These are phyloP conservation scores for Cytospora mali DNA, from an alignment of 2,329 filamentous ascomycete species.

Conservation along the genomic window DNA sequence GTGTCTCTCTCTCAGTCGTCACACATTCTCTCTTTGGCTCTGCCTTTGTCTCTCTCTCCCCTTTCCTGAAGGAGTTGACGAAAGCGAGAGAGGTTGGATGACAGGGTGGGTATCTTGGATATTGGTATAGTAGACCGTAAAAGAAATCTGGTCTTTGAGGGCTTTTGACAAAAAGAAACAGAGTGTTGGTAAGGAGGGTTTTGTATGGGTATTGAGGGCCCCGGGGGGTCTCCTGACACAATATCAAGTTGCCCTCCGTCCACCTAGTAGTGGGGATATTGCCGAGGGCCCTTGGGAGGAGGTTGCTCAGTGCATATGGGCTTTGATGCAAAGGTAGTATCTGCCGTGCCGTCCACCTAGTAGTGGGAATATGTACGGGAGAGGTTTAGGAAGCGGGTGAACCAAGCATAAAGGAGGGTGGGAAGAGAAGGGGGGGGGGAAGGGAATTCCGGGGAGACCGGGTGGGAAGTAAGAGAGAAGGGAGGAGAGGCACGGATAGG, in stretches of 20 bases:
- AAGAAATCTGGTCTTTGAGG: too few species aligned
- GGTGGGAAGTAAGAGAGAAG: not conserved
- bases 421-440: slow-evolving; percentile 6
- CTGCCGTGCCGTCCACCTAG: slow-evolving; percentile 17
- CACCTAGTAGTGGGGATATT: slow-evolving; percentile 28
- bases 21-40: too few species aligned
- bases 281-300: not conserved
- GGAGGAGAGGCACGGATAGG: not conserved
- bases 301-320: not conserved
- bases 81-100: too few species aligned
- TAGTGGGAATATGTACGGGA: slow-evolving; percentile 17
- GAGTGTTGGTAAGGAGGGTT: not conserved
- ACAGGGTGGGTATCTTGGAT: too few species aligned
- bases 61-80: too few species aligned
- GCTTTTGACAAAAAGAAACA: too few species aligned
- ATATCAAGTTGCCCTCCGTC: slow-evolving; percentile 2
- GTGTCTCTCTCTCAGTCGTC: too few species aligned
- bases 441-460: not conserved
- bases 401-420: not conserved
- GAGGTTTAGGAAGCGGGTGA: not conserved
- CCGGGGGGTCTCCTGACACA: not conserved
- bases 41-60: too few species aligned
- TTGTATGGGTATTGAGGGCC: not conserved
- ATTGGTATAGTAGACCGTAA: too few species aligned
- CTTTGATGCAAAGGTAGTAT: slow-evolving; percentile 5